A percentile compares a stretch with the other conserved stretches of the same genome.
Evolutionary conservation across 805 yeast species (phyloP).

Genomic region (Metschnikowia lunata): DNA sequence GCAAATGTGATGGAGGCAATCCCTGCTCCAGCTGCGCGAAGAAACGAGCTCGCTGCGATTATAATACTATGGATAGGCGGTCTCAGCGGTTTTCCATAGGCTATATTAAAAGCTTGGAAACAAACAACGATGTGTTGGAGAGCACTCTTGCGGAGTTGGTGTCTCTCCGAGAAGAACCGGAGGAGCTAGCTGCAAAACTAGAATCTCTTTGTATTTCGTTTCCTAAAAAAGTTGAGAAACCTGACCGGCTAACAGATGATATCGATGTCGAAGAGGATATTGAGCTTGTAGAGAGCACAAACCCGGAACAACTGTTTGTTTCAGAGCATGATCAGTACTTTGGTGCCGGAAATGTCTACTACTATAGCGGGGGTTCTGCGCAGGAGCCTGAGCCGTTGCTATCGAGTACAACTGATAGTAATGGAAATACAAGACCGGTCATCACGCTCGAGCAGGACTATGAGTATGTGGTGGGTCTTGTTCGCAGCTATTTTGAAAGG

Average conservation of each 20-base stretch:
- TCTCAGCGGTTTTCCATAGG: slow-evolving; percentile 16
- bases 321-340: slow-evolving; percentile 12
- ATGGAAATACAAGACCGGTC: not conserved
- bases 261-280: slow-evolving; percentile 5
- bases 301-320: slow-evolving; percentile 3
- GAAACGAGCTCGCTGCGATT: slow-evolving; percentile 13
- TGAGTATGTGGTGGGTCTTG: slow-evolving; percentile 12
- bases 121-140: slow-evolving; percentile 16
- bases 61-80: slow-evolving; percentile 15
- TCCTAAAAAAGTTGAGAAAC: slow-evolving; percentile 3
- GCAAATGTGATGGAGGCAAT: slow-evolving; percentile 17
- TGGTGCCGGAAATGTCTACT: slow-evolving; percentile 18
- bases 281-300: slow-evolving; percentile 6
- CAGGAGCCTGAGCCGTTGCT: slow-evolving; percentile 5
- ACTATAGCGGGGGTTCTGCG: slow-evolving; percentile 6
- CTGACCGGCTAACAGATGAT: not conserved
- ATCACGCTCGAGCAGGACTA: slow-evolving; percentile 13
- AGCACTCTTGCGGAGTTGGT: slow-evolving; percentile 12
- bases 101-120: slow-evolving; percentile 17
- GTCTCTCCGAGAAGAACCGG: slow-evolving; percentile 13
- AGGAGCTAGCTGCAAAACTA: slow-evolving; percentile 12
- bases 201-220: slow-evolving; percentile 12
- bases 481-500: slow-evolving; percentile 9
- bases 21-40: slow-evolving; percentile 16
- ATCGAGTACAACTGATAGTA: not conserved